Conservation (phyloP, 106 monocot species). For the Dendrobium officinale region DNA sequence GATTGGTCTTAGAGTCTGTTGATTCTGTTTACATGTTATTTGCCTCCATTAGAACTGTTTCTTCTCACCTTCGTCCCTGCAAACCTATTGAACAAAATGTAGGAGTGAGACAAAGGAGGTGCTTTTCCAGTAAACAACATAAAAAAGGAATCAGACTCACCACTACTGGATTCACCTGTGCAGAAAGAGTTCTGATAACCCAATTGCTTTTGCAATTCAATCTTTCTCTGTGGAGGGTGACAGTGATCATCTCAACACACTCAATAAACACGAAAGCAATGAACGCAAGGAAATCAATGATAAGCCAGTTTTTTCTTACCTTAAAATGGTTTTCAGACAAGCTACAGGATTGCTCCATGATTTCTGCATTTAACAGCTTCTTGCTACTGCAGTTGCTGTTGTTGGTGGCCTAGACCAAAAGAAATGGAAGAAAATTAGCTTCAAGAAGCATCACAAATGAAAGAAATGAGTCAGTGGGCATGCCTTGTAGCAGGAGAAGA, state of each 20-base stretch:
- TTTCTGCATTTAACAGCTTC: background rate
- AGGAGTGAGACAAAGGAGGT: background rate
- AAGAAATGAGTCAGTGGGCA: background rate
- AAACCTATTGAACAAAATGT: slow-evolving; percentile 1
- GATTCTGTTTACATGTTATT: slow-evolving; percentile 20
- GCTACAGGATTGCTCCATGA: slow-evolving; percentile 46
- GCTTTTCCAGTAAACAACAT: no score
- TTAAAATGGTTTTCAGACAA: slow-evolving; percentile 77
- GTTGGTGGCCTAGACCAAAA: background rate
- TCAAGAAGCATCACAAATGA: background rate
- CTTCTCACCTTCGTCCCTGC: slow-evolving; percentile 21
- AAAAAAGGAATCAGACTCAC: no score
- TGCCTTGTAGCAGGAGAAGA: slow-evolving; percentile 44
- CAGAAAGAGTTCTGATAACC: no score
- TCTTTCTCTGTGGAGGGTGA: no score
- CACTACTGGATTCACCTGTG: no score
- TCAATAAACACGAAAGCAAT: no score
- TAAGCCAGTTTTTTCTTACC: background rate
- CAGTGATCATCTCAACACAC: no score
- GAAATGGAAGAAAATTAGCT: slow-evolving; percentile 6
- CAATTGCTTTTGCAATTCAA: no score
- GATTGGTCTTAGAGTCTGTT: slow-evolving; percentile 11
- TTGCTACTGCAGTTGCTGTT: background rate
- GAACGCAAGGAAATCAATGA: background rate
- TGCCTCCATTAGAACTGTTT: slow-evolving; percentile 14